These are phyloP conservation scores for Diaporthe amygdali DNA, from an alignment of 2,329 filamentous ascomycete species.

Conservation along the genomic window DNA sequence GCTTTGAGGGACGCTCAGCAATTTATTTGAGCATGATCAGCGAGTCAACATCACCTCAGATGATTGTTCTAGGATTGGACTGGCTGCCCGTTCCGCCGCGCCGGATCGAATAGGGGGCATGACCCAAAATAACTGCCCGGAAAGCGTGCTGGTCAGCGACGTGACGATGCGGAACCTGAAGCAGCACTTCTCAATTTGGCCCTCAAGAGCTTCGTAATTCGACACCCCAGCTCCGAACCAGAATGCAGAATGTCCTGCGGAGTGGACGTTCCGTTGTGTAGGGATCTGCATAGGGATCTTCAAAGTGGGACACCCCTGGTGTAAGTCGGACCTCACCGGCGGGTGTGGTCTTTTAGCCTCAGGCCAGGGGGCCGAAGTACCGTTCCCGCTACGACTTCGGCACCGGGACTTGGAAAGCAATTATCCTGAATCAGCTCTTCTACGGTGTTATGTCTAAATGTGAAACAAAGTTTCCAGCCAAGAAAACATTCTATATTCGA, in stretches of 20 bases:
- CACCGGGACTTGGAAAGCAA: background rate
- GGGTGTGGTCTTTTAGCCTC: conserved; percentile 36
- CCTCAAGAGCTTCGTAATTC: background rate
- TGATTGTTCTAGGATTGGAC: background rate
- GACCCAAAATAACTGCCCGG: background rate
- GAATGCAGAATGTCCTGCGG: background rate
- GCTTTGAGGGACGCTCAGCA: background rate
- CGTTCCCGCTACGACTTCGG: conserved; percentile 4
- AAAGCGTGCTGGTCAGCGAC: background rate
- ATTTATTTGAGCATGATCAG: background rate
- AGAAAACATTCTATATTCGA: background rate
- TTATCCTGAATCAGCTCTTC: background rate
- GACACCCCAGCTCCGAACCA: background rate
- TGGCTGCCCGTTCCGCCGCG: background rate
- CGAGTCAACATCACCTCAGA: background rate
- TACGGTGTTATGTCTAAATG: background rate
- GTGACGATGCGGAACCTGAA: background rate
- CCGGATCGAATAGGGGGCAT: background rate
- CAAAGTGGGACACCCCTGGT: background rate
- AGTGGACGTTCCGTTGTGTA: conserved; percentile 10
- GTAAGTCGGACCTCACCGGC: conserved; percentile 26
- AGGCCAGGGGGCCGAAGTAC: conserved; percentile 12
- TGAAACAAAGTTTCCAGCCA: background rate
- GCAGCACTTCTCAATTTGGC: background rate
- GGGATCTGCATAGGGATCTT: conserved; percentile 8